These are phyloP conservation scores for Meripilus lineatus DNA, from an alignment of 1,284 basidiomycete species.

Conservation along the genomic window DNA sequence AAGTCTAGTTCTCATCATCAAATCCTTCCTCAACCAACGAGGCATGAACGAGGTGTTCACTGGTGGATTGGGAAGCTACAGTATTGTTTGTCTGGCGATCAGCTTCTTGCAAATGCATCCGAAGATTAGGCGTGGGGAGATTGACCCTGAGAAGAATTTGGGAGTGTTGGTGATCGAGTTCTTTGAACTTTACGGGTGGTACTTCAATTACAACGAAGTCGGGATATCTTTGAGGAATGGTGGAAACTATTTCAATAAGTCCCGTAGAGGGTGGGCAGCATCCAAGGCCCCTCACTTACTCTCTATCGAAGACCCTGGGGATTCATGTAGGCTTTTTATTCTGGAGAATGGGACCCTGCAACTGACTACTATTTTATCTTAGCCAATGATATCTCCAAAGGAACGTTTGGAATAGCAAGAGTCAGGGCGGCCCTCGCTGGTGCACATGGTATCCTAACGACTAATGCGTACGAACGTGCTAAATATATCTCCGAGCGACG, in stretches of 20 bases:
- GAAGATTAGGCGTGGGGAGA: conserved; percentile 84
- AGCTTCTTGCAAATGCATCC: conserved; percentile 97
- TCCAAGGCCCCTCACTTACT: conserved; percentile 59
- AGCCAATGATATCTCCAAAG: conserved; percentile 93
- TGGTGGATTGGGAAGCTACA: conserved; percentile 92
- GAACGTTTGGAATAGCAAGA: conserved; percentile 80
- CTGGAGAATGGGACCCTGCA: background rate
- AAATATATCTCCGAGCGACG: conserved; percentile 52
- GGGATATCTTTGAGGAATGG: conserved; percentile 87
- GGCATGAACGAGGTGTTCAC: conserved; percentile 97
- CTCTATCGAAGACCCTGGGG: conserved; percentile 94
- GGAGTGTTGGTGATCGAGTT: conserved; percentile 94
- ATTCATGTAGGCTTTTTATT: conserved; percentile 61
- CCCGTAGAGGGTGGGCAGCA: conserved; percentile 74
- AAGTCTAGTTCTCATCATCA: conserved; percentile 81
- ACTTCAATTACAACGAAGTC: conserved; percentile 90
- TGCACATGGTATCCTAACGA: conserved; percentile 80
- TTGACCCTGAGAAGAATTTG: conserved; percentile 83
- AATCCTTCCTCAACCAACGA: conserved; percentile 86
- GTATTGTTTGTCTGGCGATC: conserved; percentile 89
- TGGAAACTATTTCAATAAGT: conserved; percentile 83
- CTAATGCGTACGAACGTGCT: conserved; percentile 57
- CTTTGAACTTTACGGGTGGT: conserved; percentile 91
- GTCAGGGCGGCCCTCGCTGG: conserved; percentile 84
- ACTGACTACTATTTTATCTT: conserved; percentile 1